Conservation (phyloP, 2,329 filamentous ascomycete species). For the Tolypocladium cylindrosporum region DNA sequence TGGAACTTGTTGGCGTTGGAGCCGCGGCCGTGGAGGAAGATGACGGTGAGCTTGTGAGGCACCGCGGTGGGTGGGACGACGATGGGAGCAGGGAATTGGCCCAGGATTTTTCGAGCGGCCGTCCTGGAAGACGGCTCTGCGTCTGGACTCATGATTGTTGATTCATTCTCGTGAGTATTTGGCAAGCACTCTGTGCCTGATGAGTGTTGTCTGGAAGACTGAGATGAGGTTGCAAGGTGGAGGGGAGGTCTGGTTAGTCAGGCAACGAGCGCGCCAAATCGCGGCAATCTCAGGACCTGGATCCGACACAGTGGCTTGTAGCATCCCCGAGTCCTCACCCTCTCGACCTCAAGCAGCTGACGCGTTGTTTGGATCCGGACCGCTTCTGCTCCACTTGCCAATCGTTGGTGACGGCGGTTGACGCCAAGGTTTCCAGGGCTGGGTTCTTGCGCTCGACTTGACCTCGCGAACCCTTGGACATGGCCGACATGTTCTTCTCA, state of each 20-base stretch:
- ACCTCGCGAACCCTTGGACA: background rate
- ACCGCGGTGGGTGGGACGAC: slow-evolving; percentile 10
- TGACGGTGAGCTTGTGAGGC: slow-evolving; percentile 32
- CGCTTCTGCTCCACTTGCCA: background rate
- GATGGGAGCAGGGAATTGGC: slow-evolving; percentile 13
- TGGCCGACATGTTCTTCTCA: background rate
- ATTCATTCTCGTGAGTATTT: background rate
- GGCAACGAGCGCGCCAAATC: background rate
- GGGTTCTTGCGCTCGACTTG: background rate
- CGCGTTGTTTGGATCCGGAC: background rate
- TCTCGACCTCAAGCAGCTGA: background rate
- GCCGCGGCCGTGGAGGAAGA: slow-evolving; percentile 41
- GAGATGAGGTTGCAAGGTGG: background rate
- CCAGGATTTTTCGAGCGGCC: slow-evolving; percentile 3
- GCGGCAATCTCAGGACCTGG: background rate
- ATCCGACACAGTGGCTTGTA: background rate
- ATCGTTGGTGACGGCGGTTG: background rate
- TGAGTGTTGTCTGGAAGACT: background rate
- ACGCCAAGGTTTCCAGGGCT: background rate
- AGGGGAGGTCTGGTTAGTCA: background rate
- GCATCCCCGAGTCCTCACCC: background rate
- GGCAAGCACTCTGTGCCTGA: background rate
- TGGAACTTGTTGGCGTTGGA: slow-evolving; percentile 29
- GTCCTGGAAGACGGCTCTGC: background rate
- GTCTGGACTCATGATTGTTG: background rate